phyloP scores from a whole-genome alignment of 2,329 filamentous ascomycete species.

The Penicillium hordei region DNA sequence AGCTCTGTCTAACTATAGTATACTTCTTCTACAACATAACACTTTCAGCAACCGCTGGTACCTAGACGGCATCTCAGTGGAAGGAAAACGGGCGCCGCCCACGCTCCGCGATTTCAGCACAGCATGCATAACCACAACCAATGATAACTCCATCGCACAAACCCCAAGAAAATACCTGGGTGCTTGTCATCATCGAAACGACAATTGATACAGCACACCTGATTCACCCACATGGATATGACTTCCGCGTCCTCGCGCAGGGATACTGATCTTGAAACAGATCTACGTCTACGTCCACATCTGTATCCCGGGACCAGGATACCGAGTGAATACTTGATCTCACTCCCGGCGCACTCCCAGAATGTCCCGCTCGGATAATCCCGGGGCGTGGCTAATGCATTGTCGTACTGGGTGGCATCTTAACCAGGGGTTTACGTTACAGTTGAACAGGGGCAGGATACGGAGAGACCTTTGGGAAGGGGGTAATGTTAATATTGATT shows the following conservation, averaged over 20 bases:
- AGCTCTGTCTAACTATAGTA: background rate
- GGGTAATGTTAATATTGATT: too few species aligned
- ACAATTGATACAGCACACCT: slow-evolving; percentile 4
- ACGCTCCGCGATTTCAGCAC: background rate
- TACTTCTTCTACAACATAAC: background rate
- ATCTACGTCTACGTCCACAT: background rate
- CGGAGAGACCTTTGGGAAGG: background rate
- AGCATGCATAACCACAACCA: background rate
- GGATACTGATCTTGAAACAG: background rate
- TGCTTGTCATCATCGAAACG: slow-evolving; percentile 4
- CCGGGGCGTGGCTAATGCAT: slow-evolving; percentile 16
- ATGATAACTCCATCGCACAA: background rate
- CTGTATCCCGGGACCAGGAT: background rate
- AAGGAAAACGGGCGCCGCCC: background rate
- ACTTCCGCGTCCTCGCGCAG: slow-evolving; percentile 7
- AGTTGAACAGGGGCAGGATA: slow-evolving; percentile 1
- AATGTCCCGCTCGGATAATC: slow-evolving; percentile 13
- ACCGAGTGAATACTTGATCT: background rate
- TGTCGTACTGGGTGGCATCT: slow-evolving; percentile 18
- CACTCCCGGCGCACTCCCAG: background rate
- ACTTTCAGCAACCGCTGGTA: background rate
- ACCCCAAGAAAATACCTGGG: slow-evolving; percentile 1
- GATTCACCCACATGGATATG: slow-evolving; percentile 13
- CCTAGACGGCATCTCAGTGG: background rate
- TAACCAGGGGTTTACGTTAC: slow-evolving; percentile 10